Evolutionary conservation across 2,329 filamentous ascomycete genomes (phyloP), one percentile per base, ranked within the genome.

Genomic region (Colletotrichum trifolii): DNA sequence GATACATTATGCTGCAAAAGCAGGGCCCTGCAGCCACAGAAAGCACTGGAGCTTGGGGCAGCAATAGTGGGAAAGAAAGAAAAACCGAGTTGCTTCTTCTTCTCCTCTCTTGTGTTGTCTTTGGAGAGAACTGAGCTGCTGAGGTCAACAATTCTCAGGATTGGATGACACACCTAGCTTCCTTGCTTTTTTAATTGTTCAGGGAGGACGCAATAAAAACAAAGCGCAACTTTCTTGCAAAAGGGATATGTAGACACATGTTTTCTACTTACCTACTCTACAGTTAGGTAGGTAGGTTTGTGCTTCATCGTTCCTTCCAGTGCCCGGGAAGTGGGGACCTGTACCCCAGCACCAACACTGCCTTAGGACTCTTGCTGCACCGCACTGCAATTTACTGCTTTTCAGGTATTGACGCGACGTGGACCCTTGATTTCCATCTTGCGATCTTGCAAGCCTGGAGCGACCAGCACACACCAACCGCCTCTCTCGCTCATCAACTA

Each of bases 271-370:
- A 4, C 4, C 25, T 25, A 25, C 25, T 5, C 25, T 25, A 25
- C 25, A 3, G 25, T 25, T 42, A 6, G 13, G 39, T n/a, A 42
- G 25, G 13, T 49, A 12, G 17, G 33, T 35, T 49, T 8, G 46
- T n/a, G 9, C 12, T 45, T 49, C 46, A 33, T 49, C 35, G 46
- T 47, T 17, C 12, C 62, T 42, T 38, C 55, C 55, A 62, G 59
- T 39, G 53, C 59, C 56, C n/a, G 42, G 59, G 33, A 53, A 63
- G 63, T 66, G 63, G 63, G 38, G 52, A 63, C 63, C 58, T 66
- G 47, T 52, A 53, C 45, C 36, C 13, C n/a, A 52, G 49, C 25
- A 25, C 25, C 25, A 25, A 25, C 25, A 25, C 25, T 25, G 25
- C 25, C 25, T 25, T 25, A 25, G 25, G 25, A 25, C 25, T 4